Conservation (phyloP, 208 protist genomes). For the Wallacemonas sp. region DNA sequence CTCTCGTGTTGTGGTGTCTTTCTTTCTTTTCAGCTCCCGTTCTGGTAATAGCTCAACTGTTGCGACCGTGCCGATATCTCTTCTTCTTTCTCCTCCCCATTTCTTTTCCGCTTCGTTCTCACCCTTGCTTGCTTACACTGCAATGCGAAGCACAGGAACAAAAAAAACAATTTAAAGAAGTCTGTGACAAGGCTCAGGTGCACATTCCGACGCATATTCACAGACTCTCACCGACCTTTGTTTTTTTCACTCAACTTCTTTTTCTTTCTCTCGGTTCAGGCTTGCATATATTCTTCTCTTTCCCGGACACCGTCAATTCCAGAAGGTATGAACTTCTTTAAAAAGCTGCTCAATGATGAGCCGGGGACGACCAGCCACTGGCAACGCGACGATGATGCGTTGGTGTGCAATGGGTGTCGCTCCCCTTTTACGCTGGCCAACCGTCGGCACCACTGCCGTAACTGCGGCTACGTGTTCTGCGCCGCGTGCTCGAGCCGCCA, state of each 20-base stretch:
- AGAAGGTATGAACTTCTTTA: slow-evolving; percentile 13
- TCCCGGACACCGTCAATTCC: too few species aligned
- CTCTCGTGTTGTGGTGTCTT: too few species aligned
- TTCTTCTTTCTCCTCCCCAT: too few species aligned
- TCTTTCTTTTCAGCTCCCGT: too few species aligned
- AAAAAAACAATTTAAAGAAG: slow-evolving; percentile 5
- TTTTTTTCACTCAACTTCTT: not conserved
- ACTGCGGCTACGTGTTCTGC: slow-evolving; percentile 94
- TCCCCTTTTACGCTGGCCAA: slow-evolving; percentile 66
- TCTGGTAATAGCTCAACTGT: too few species aligned
- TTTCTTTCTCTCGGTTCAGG: not conserved
- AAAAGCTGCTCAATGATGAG: slow-evolving; percentile 9
- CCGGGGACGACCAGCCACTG: slow-evolving; percentile 44
- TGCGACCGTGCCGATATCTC: too few species aligned
- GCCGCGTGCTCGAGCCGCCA: slow-evolving; percentile 70
- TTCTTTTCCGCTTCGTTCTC: too few species aligned
- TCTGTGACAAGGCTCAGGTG: not conserved
- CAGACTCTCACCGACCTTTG: slow-evolving; percentile 1
- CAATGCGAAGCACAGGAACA: too few species aligned
- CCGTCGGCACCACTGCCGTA: slow-evolving; percentile 93
- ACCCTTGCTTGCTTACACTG: too few species aligned
- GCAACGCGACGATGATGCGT: slow-evolving; percentile 85
- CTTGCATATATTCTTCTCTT: too few species aligned
- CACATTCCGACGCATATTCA: not conserved
- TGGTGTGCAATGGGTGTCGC: slow-evolving; percentile 77